A percentile compares a stretch with the other conserved stretches of the same genome.
These are phyloP conservation scores for Reutealis trisperma DNA, from an alignment of 345 rosid species.

Conservation along the genomic window DNA sequence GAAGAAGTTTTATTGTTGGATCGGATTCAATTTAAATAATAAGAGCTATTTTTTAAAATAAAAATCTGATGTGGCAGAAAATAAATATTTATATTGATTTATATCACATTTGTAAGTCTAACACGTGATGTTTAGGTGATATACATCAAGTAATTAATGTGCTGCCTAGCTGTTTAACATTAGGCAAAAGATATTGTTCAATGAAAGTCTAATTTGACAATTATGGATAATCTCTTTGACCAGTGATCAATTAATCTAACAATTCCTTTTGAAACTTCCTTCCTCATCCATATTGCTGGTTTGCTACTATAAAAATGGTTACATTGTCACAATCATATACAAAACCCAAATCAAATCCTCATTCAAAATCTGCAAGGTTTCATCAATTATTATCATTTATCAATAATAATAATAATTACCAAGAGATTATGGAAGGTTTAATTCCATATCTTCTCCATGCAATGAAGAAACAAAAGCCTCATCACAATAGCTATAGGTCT, in stretches of 20 bases:
- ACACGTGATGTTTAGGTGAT: no score
- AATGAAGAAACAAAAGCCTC: conserved; percentile 37
- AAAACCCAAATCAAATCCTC: background rate
- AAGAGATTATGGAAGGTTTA: conserved; percentile 66
- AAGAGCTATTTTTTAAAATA: no score
- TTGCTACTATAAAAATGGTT: background rate
- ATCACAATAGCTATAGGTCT: conserved; percentile 17
- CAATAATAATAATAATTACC: no score
- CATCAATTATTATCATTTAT: no score
- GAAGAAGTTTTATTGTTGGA: no score
- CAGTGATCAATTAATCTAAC: background rate
- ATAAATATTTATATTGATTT: no score
- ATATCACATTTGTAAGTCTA: no score
- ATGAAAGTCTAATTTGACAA: background rate
- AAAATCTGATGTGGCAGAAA: no score
- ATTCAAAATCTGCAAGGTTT: background rate
- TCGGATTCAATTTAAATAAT: no score
- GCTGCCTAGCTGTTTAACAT: background rate
- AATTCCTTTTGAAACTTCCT: background rate
- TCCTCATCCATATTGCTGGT: background rate
- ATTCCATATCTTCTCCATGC: conserved; percentile 62
- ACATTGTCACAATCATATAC: background rate
- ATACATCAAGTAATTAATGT: no score
- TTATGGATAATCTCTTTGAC: background rate
- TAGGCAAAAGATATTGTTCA: background rate